Conservation (phyloP, 495 filamentous ascomycete species). For the Amphirosellinia nigrospora region DNA sequence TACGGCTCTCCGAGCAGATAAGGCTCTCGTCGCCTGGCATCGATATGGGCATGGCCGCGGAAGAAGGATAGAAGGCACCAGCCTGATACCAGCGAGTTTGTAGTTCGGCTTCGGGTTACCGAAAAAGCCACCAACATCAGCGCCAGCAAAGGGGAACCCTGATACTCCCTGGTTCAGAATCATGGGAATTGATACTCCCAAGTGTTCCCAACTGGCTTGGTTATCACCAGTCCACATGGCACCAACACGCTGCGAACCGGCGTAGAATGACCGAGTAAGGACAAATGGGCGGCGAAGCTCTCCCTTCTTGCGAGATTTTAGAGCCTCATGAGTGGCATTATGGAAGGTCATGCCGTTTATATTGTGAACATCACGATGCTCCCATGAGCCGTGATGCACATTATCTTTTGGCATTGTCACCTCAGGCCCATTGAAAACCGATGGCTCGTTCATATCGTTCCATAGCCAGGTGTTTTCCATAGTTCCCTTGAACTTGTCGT, state of each 20-base stretch:
- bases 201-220: slow-evolving; percentile 89
- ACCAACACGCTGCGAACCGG: slow-evolving; percentile 84
- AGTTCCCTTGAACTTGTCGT: slow-evolving; percentile 82
- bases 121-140: slow-evolving; percentile 98
- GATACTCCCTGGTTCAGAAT: slow-evolving; percentile 87
- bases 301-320: slow-evolving; percentile 79
- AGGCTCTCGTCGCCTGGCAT: slow-evolving; percentile 90
- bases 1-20: slow-evolving; percentile 88
- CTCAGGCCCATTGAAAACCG: slow-evolving; percentile 97
- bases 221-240: slow-evolving; percentile 99
- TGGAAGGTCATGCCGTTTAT: slow-evolving; percentile 91
- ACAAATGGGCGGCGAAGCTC: slow-evolving; percentile 83
- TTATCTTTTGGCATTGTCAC: slow-evolving; percentile 99
- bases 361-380: slow-evolving; percentile 96
- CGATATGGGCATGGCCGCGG: slow-evolving; percentile 97
- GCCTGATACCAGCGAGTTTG: slow-evolving; percentile 95
- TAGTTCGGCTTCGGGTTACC: slow-evolving; percentile 93
- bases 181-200: slow-evolving; percentile 88
- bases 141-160: slow-evolving; percentile 92
- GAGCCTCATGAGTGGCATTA: slow-evolving; percentile 86
- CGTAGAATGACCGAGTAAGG: slow-evolving; percentile 88
- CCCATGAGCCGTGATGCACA: slow-evolving; percentile 88
- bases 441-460: slow-evolving; percentile 99
- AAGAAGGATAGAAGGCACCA: slow-evolving; percentile 99
- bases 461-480: slow-evolving; percentile 87